phyloP scores from a whole-genome alignment of 2,329 filamentous ascomycete genomes.

The Penicillium sp. region DNA sequence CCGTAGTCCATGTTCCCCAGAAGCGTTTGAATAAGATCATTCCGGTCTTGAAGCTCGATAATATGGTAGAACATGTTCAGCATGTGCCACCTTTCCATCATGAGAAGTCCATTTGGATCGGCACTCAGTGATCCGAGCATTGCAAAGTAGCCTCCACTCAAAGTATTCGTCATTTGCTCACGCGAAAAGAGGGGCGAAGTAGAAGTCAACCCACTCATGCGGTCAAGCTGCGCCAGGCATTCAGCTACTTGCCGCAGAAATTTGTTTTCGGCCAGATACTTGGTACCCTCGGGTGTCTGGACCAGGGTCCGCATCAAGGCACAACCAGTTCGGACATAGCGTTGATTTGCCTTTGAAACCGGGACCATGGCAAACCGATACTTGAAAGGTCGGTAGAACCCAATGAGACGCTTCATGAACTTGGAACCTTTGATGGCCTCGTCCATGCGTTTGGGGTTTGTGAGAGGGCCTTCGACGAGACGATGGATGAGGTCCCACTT shows the following conservation, averaged over 20 bases:
- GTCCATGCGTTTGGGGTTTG: conserved; percentile 84
- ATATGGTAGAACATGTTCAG: conserved; percentile 99
- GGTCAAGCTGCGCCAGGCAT: conserved; percentile 90
- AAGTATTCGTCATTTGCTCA: conserved; percentile 75
- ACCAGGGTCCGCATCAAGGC: conserved; percentile 80
- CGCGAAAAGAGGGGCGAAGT: conserved; percentile 83
- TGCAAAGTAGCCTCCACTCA: conserved; percentile 89
- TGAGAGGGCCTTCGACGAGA: conserved; percentile 86
- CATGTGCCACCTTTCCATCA: conserved; percentile 94
- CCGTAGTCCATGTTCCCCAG: conserved; percentile 90
- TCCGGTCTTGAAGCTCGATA: conserved; percentile 80
- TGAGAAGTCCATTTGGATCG: conserved; percentile 73
- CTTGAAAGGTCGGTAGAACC: conserved; percentile 95
- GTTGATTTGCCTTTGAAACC: conserved; percentile 87
- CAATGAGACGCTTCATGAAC: conserved; percentile 89
- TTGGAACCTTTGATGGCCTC: conserved; percentile 93
- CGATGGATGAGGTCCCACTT: conserved; percentile 91
- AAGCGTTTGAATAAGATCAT: conserved; percentile 83
- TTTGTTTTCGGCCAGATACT: conserved; percentile 86
- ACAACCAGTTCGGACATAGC: conserved; percentile 86
- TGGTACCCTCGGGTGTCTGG: conserved; percentile 76
- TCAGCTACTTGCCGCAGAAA: conserved; percentile 89
- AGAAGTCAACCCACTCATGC: conserved; percentile 63
- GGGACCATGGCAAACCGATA: conserved; percentile 86
- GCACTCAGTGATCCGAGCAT: conserved; percentile 84